These are phyloP conservation scores for Bolboschoenoplectus hybrid DNA, from an alignment of 202 grass and related monocot species.

Conservation along the genomic window DNA sequence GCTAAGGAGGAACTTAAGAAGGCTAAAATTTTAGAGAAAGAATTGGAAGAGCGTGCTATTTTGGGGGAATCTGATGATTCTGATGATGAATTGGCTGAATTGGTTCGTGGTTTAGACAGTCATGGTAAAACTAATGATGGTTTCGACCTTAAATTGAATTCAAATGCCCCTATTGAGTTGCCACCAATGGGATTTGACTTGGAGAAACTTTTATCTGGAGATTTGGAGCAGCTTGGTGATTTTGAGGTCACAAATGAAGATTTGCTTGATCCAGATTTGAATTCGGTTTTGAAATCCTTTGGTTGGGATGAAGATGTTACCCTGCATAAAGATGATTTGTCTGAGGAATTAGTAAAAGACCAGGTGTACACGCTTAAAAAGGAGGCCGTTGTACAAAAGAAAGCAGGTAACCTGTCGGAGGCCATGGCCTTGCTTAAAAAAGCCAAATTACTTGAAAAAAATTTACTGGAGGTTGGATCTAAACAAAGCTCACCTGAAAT, in stretches of 20 bases:
- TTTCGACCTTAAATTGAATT: not conserved
- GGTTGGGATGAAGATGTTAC: conserved; percentile 71
- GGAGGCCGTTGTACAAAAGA: conserved; percentile 76
- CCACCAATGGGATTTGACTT: conserved; percentile 42
- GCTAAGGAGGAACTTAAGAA: conserved; percentile 97
- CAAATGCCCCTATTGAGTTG: conserved; percentile 23
- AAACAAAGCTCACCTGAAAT: conserved; percentile 44
- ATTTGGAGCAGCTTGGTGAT: conserved; percentile 64
- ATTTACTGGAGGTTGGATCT: conserved; percentile 49
- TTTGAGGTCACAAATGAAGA: conserved; percentile 89
- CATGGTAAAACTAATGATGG: conserved; percentile 58
- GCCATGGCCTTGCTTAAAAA: conserved; percentile 87
- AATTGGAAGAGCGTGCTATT: conserved; percentile 90
- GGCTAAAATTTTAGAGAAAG: conserved; percentile 94
- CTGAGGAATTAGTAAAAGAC: conserved; percentile 52
- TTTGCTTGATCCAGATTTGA: conserved; percentile 79
- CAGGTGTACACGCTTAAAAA: conserved; percentile 82
- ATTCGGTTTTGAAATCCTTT: conserved; percentile 79
- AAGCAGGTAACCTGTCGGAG: conserved; percentile 70
- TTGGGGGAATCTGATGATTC: conserved; percentile 80
- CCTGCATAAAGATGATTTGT: conserved; percentile 3
- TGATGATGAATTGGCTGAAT: conserved; percentile 79
- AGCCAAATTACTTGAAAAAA: conserved; percentile 87
- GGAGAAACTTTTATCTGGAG: conserved; percentile 42
- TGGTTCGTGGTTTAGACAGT: conserved; percentile 73